Conservation (phyloP, 176 grass and related monocot species). For the Secale cereale region DNA sequence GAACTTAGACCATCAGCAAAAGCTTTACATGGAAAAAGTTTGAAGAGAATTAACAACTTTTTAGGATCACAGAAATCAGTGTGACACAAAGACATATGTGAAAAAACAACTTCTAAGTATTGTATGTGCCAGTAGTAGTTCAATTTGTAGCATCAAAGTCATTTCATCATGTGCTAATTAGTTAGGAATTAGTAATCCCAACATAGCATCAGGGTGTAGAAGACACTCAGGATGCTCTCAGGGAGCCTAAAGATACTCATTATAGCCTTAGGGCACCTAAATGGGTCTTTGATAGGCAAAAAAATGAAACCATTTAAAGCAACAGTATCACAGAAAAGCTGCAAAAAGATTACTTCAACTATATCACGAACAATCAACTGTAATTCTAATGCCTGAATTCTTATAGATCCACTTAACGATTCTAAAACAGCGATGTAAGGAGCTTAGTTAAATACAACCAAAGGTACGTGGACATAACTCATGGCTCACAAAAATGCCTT, state of each 20-base stretch:
- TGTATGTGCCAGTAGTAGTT: neutral
- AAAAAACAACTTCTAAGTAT: slow-evolving; percentile 1
- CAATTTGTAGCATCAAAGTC: neutral
- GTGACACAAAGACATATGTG: neutral
- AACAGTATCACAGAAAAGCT: slow-evolving; percentile 6
- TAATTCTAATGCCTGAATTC: neutral
- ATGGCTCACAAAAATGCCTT: neutral
- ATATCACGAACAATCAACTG: slow-evolving; percentile 11
- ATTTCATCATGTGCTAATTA: neutral
- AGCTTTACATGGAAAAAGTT: slow-evolving; percentile 20
- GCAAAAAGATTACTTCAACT: slow-evolving; percentile 11
- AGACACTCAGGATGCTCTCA: neutral
- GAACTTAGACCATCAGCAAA: slow-evolving; percentile 18
- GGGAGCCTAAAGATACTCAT: neutral
- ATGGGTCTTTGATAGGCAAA: neutral
- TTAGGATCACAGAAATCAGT: slow-evolving; percentile 10
- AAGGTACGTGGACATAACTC: neutral
- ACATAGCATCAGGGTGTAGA: neutral
- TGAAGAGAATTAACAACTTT: no score
- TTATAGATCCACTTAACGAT: neutral
- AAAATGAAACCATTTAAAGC: slow-evolving; percentile 20
- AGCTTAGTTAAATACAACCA: neutral
- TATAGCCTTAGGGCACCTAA: neutral
- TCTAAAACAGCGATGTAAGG: neutral
- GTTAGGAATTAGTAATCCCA: neutral